Evolutionary conservation across 2,329 filamentous ascomycete species (phyloP).

Genomic region (Penicillium decumbens): DNA sequence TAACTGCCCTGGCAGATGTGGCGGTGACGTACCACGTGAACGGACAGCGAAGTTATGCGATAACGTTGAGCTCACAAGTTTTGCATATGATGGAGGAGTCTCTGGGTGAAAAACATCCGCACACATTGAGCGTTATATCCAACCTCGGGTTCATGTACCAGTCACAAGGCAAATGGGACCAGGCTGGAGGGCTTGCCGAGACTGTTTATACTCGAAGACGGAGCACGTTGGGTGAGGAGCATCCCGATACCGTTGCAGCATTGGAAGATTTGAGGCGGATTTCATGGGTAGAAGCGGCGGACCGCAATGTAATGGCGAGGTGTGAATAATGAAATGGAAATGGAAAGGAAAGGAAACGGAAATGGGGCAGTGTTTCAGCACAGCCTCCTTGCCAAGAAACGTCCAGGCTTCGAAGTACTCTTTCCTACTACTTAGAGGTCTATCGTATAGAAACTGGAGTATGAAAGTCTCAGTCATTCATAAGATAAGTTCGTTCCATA

Average conservation of each 20-base stretch:
- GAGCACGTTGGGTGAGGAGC: conserved; percentile 1
- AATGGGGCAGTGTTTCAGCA: not conserved
- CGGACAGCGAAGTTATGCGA: conserved; percentile 2
- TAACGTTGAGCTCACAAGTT: not conserved
- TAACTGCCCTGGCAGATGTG: conserved; percentile 8
- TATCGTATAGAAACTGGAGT: not conserved
- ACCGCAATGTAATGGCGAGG: not conserved
- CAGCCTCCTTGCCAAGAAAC: not conserved
- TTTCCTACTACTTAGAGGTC: too few relatives aligned
- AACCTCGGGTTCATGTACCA: conserved; percentile 13
- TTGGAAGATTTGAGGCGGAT: conserved; percentile 1
- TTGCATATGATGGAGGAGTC: conserved; percentile 9
- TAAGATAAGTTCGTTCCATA: conserved; percentile 5
- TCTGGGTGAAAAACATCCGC: conserved; percentile 7
- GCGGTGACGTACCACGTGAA: conserved; percentile 10
- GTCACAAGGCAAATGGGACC: conserved; percentile 11
- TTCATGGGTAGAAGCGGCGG: conserved; percentile 2
- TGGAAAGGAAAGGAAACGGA: not conserved
- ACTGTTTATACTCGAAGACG: conserved; percentile 4
- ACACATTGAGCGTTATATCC: conserved; percentile 9
- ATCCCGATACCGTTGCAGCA: conserved; percentile 10
- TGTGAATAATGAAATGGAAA: not conserved
- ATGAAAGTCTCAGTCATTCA: conserved; percentile 10
- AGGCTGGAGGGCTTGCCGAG: conserved; percentile 6
- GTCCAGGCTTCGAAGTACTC: not conserved